These are phyloP conservation scores for Suillus bovinus DNA, from an alignment of 768 basidiomycete genomes.

Conservation along the genomic window DNA sequence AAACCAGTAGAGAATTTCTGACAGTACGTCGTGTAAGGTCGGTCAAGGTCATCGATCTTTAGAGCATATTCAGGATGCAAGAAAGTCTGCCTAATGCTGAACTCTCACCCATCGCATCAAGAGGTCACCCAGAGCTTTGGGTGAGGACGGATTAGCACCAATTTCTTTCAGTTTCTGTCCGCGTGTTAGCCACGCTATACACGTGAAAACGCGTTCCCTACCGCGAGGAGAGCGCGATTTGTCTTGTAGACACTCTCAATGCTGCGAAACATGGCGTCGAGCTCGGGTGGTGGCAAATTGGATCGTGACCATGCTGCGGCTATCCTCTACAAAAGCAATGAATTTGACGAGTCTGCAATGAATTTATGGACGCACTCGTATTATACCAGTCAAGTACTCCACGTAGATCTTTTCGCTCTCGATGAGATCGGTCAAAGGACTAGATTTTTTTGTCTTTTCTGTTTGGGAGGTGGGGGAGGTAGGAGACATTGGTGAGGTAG, in stretches of 20 bases:
- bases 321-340: slow-evolving; percentile 66
- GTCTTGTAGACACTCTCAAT: slow-evolving; percentile 93
- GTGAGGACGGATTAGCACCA: slow-evolving; percentile 87
- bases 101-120: slow-evolving; percentile 93
- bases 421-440: slow-evolving; percentile 89
- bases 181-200: slow-evolving; percentile 15
- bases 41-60: slow-evolving; percentile 90
- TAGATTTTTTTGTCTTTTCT: slow-evolving; percentile 61
- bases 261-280: slow-evolving; percentile 93
- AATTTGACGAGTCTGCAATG: slow-evolving; percentile 15
- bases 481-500: slow-evolving; percentile 13
- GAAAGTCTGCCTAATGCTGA: slow-evolving; percentile 9
- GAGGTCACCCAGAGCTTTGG: slow-evolving; percentile 92
- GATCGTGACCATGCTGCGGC: slow-evolving; percentile 97
- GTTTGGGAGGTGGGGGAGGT: slow-evolving; percentile 34
- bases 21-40: slow-evolving; percentile 83
- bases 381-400: slow-evolving; percentile 84
- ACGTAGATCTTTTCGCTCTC: slow-evolving; percentile 94
- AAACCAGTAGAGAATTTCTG: slow-evolving; percentile 73
- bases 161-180: slow-evolving; percentile 90
- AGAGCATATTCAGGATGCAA: slow-evolving; percentile 8
- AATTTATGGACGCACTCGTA: slow-evolving; percentile 62
- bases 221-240: slow-evolving; percentile 77
- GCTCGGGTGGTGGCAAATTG: slow-evolving; percentile 89
- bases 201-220: slow-evolving; percentile 29